Base-by-base conservation (phyloP, 768 basidiomycete species). In the Lactarius pseudohatsudake region DNA sequence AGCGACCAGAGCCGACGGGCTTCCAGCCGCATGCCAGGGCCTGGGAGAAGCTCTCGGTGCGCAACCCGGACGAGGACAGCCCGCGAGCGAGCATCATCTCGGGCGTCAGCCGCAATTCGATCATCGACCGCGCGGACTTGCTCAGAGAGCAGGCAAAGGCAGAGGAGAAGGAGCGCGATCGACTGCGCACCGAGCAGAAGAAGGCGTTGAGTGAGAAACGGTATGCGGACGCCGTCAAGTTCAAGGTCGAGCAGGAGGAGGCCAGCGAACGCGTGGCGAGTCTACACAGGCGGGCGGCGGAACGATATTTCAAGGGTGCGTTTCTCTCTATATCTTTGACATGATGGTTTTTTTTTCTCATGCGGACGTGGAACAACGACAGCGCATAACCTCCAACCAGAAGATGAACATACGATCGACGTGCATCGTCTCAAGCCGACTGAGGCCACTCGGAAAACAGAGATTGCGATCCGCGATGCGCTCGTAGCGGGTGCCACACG, bases 301-400 rank as follows among this genome's bases (percentile, higher is more conserved):
- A 74, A 59, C 66, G 77, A 16, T 79, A 74, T 68, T 78, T 72
- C 60, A 72, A 72, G 57, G 78, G 78, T 79, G 30, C 43, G 75
- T 59, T 18, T 9, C 9, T 11, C 20, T 3, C 11, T 38, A 11
- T 36, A 4, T 4, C 4, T n/a, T 15, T 1, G 9, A 20, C 53
- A 22, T 22, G 1, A 15, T 22, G 6, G 10, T 34, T 18, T 36
- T 7, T 50, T 36, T 7, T 50, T 47, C 20, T 61, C 40, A 28
- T 53, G 30, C 43, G 36, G 34, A n/a, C 5, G n/a, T 8, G 56
- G 34, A 36, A 30, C 30, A 10, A 57, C 58, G 76, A 57, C 58
- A 77, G 76, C 77, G 16, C 74, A 77, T 60, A 79, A 77, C 61
- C 59, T 72, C 26, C 69, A 71, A 43, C 70, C 68, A 0, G 70